A percentile compares a stretch with the other conserved stretches of the same genome.
Evolutionary conservation across 352 stramenopile genomes (phyloP).

Genomic region (Pythium biforme): DNA sequence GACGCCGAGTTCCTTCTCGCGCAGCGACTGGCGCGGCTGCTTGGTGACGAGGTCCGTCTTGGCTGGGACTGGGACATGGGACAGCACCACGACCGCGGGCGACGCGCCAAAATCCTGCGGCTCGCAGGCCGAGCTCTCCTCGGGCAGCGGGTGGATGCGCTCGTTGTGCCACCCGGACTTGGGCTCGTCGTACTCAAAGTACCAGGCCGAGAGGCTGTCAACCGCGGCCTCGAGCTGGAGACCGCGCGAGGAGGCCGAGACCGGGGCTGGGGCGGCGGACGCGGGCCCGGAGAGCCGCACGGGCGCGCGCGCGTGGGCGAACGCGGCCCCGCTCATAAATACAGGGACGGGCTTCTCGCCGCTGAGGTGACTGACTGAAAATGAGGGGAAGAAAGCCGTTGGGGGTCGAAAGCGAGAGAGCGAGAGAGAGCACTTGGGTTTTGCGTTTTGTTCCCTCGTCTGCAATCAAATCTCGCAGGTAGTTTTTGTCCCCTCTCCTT

Average conservation of each 20-base stretch:
- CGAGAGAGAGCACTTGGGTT: not conserved
- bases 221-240: slow-evolving; percentile 67
- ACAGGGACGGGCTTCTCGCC: slow-evolving; percentile 9
- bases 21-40: not conserved
- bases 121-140: slow-evolving; percentile 17
- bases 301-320: slow-evolving; percentile 10
- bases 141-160: slow-evolving; percentile 19
- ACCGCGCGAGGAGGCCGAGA: slow-evolving; percentile 38
- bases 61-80: not conserved
- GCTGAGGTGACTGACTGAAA: slow-evolving; percentile 26
- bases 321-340: slow-evolving; percentile 17
- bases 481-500: not conserved
- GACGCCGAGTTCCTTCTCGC: slow-evolving; percentile 12
- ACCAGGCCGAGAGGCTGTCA: slow-evolving; percentile 64
- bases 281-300: not conserved
- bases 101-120: not conserved
- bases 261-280: too few relatives aligned
- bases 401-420: not conserved
- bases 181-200: slow-evolving; percentile 45
- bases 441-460: slow-evolving; percentile 6
- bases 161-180: slow-evolving; percentile 28
- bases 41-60: not conserved
- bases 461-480: slow-evolving; percentile 8
- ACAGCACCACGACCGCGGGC: not conserved
- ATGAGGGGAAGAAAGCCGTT: slow-evolving; percentile 11